Evolutionary conservation across 306 rosid genomes (phyloP).

Genomic region (Quercus parvula): DNA sequence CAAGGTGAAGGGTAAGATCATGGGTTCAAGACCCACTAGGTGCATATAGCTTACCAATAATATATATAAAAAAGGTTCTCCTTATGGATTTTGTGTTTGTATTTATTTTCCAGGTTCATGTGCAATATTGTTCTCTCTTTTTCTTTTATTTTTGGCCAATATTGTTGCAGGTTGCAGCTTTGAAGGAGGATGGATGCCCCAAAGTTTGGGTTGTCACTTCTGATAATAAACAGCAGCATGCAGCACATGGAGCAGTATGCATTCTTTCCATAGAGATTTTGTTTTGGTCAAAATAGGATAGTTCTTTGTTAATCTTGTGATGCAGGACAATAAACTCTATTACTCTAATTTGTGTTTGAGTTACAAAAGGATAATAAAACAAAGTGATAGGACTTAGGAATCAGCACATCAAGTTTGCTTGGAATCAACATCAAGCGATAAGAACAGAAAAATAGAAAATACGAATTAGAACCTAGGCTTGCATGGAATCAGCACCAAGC

Average conservation of each 20-base stretch:
- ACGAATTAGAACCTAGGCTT: no score
- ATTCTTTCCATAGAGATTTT: conserved; percentile 28
- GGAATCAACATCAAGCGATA: no score
- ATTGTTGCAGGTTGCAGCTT: conserved; percentile 61
- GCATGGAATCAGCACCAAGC: no score
- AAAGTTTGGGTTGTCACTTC: conserved; percentile 95
- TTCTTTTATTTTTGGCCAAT: conserved; percentile 12
- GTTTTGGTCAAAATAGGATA: conserved; percentile 5
- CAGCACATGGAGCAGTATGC: conserved; percentile 85
- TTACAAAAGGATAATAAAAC: no score
- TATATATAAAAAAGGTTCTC: neutral
- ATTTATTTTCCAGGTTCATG: neutral
- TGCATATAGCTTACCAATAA: no score
- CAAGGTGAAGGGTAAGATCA: no score
- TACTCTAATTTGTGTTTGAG: no score
- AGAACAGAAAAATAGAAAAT: no score
- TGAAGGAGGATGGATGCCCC: conserved; percentile 93
- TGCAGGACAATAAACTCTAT: no score
- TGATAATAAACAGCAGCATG: conserved; percentile 77
- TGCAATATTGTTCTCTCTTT: neutral
- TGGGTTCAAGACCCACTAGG: no score
- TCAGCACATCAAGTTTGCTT: no score
- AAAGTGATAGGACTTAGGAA: no score
- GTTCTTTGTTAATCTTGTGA: conserved; percentile 13
- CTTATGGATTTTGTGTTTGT: neutral